Base-by-base conservation (phyloP, 2,329 filamentous ascomycete species). In the Ceratocystis albifundus region DNA sequence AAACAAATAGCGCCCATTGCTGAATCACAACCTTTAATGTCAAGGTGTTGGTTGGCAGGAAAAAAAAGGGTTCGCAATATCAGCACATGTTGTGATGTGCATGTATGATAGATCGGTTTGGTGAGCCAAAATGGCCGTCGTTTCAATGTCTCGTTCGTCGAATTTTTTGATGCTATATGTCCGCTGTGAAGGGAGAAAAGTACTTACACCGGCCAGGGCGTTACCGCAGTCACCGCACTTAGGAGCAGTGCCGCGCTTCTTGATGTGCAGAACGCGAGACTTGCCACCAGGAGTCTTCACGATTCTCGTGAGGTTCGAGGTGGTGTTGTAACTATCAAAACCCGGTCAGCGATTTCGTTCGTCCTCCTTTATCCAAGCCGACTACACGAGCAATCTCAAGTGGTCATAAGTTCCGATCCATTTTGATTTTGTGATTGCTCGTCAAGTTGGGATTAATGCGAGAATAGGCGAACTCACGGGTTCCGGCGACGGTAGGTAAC, bases 191-290 rank as follows among this genome's bases (percentile, higher is more conserved):
- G 15, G 4, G 44, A 53, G 20, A 71, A 67, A 70, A 12, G 36
- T 41, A 95, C 91, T 88, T 90, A 99, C 92, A 80, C 94, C 94
- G 77, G 90, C 86, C 76, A 99, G 88, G 84, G 97, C 97, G 83
- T 86, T 86, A 77, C 94, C 94, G 78, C 95, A 99, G 85, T 99
- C 94, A 85, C 95, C 90, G 79, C 94, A 99, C 86, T 99, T 99
- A 77, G 94, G 94, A 71, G 92, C 89, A 78, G 91, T 96, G 74
- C 92, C 94, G 79, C 88, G 89, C 90, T 99, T 99, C 89, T 97
- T 97, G 84, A 96, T 92, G 88, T 99, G 93, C 75, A 97, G 89
- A 78, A 96, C 88, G 79, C 94, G 88, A 76, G 96, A 87, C 79
- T 93, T 86, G 79, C 94, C 94, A 79, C 94, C 95, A 73, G 95